Conservation (phyloP, 2,329 filamentous ascomycete species). For the Colletotrichum sansevieriae region DNA sequence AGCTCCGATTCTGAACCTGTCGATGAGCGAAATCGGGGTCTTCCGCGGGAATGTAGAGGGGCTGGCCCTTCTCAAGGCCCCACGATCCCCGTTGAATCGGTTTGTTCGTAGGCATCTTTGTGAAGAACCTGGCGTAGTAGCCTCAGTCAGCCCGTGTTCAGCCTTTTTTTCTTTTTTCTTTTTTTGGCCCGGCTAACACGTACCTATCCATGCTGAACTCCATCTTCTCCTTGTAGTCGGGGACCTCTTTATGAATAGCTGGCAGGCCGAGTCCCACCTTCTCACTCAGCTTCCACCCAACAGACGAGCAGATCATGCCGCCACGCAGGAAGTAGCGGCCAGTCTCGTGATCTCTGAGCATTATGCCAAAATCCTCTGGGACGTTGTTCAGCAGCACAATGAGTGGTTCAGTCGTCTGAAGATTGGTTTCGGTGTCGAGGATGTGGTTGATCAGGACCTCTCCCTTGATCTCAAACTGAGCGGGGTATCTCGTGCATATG, state of each 20-base stretch:
- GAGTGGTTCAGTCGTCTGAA: conserved; percentile 74
- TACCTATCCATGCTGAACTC: conserved; percentile 87
- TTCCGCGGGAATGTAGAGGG: conserved; percentile 80
- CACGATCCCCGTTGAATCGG: conserved; percentile 89
- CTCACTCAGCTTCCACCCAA: conserved; percentile 82
- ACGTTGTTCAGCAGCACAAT: conserved; percentile 81
- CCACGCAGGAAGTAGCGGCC: conserved; percentile 82
- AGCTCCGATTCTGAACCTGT: conserved; percentile 65
- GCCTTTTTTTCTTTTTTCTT: rapidly evolving
- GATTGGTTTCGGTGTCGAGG: conserved; percentile 70
- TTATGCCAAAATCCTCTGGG: conserved; percentile 87
- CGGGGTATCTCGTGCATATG: conserved; percentile 81
- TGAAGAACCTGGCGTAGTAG: conserved; percentile 73
- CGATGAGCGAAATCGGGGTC: conserved; percentile 74
- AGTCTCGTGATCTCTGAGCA: conserved; percentile 76
- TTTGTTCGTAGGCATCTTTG: conserved; percentile 78
- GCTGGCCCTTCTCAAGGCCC: conserved; percentile 82
- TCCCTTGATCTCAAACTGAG: conserved; percentile 75
- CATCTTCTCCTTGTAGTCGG: conserved; percentile 91
- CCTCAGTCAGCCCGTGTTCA: not conserved
- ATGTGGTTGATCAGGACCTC: conserved; percentile 77
- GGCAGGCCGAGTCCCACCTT: conserved; percentile 80
- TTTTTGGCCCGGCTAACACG: conserved; percentile 43
- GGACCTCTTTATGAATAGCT: conserved; percentile 80
- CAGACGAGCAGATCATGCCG: conserved; percentile 80